phyloP scores from a whole-genome alignment of 352 stramenopile genomes.

The Globisporangium spiculum region DNA sequence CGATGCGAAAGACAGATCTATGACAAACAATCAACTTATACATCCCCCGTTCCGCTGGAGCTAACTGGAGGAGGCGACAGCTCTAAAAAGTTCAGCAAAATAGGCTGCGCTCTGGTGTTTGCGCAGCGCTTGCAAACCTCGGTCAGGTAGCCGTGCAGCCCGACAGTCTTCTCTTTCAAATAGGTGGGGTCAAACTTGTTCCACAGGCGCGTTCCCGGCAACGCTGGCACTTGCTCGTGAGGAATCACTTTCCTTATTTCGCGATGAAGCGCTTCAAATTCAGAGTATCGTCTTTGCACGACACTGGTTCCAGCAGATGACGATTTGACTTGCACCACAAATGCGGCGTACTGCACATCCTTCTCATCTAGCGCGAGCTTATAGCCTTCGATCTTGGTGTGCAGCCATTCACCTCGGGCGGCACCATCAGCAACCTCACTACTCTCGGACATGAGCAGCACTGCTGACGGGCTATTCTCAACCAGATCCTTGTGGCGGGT shows the following conservation, averaged over 20 bases:
- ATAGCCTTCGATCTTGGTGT: constrained; percentile 81
- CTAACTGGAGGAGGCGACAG: constrained; percentile 24
- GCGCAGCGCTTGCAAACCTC: constrained; percentile 73
- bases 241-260: constrained; percentile 75
- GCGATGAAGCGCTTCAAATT: constrained; percentile 74
- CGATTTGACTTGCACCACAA: constrained; percentile 77
- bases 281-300: constrained; percentile 78
- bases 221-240: constrained; percentile 66
- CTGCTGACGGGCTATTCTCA: constrained; percentile 76
- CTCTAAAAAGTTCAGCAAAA: constrained; percentile 69
- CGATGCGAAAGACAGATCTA: constrained; percentile 6
- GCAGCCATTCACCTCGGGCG: constrained; percentile 49
- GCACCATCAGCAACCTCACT: constrained; percentile 16
- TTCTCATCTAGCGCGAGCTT: constrained; percentile 69
- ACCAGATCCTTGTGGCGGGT: constrained; percentile 72
- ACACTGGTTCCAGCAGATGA: constrained; percentile 56
- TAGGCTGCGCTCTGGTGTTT: constrained; percentile 58
- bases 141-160: constrained; percentile 65
- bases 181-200: constrained; percentile 83
- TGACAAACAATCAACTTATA: constrained; percentile 8
- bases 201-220: constrained; percentile 78
- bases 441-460: constrained; percentile 63
- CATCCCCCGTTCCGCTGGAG: constrained; percentile 10
- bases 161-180: constrained; percentile 75
- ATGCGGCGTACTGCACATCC: constrained; percentile 68